Base-by-base conservation (phyloP, 495 filamentous ascomycete genomes). In the Aspergillus saccharolyticus region DNA sequence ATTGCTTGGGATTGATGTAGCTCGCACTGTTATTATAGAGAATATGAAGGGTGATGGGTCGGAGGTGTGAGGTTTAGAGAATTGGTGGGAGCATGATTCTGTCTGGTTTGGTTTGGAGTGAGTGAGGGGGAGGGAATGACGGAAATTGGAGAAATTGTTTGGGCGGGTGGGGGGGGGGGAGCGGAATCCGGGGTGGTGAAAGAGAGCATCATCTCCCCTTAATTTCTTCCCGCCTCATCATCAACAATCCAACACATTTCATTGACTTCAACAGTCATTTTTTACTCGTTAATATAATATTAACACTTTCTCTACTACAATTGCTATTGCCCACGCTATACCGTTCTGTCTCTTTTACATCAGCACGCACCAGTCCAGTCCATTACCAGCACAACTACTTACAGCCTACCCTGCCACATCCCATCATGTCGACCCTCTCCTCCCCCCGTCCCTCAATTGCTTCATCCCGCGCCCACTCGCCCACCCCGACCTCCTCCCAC, bases 351-450 rank as follows among this genome's bases (percentile, higher is more conserved):
- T 28, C 25, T 28, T 9, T 39, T 39, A 15, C 33, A 39, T 39
- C 5, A 15, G 7, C 7, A 10, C 4, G 2, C 4, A 15, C 7
- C 33, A 10, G 33, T 39, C 7, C 33, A 39, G 33, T 12, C 33
- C 12, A 39, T 12, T 12, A 6, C 33, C 33, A 39, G n/a, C 12
- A 39, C 33, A 2, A 8, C 33, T 12, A 39, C 33, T 2, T 12
- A 39, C 33, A 2, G 14, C 33, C 12, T 9, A 5, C 33, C 7
- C 25, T 6, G 14, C 33, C 7, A 8, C 33, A 2, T 9, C 28
- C 50, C 56, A 75, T 54, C 46, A 95, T 94, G 90, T 90, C 90
- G 16, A 90, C 88, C 19, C 79, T 88, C 46, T 87, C 89, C 22
- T 85, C 87, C 42, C 86, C 86, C 19, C 83, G 87, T 46, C 82